Evolutionary conservation across 2,329 filamentous ascomycete genomes (phyloP), one percentile per base, ranked within the genome.

Genomic region (Neonectria hederae): DNA sequence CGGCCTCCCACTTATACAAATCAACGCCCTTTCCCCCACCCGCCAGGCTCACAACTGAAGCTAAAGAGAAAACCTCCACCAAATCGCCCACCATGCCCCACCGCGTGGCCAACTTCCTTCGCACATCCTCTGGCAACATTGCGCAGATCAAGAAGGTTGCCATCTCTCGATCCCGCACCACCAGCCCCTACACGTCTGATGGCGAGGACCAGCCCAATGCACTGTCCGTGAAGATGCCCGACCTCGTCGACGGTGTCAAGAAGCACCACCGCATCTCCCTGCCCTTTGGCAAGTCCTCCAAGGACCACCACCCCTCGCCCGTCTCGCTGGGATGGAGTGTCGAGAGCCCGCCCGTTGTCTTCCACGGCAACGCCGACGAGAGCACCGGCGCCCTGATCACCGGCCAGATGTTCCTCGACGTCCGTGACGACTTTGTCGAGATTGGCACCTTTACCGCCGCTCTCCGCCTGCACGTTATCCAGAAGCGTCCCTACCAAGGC

Each of bases 361-460:
- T 97, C 80, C 92, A 96, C 74, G 94, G 94, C 67, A 83, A 86
- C 24, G 84, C 92, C 1, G 86, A 89, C 66, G 86, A 87, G 69
- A 97, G 94, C 72, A 91, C 90, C 3, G 95, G 95, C 61, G 93
- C 94, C 7, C 83, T 97, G 64, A 87, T 97, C 54, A 97, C 93
- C 1, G 94, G 94, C 30, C 92, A 93, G 76, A 83, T 98, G 71
- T 88, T 90, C 72, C 80, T 98, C 59, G 83, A 88, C 42, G 87
- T 97, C 72, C 86, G 86, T 66, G 90, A 94, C 57, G 86, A 89
- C 7, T 76, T 78, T 5, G 82, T 91, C 62, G 85, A 93, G 52
- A 80, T 97, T 48, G 89, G 92, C 65, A 88, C 85, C 63, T 91
- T 97, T 75, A 85, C 87, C 53, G 92, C 96, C 79, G 86, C 83